A percentile compares a stretch with the other conserved stretches of the same genome.
Conservation (phyloP, 441 rosid genomes). For the Euphorbia celastroides region DNA sequence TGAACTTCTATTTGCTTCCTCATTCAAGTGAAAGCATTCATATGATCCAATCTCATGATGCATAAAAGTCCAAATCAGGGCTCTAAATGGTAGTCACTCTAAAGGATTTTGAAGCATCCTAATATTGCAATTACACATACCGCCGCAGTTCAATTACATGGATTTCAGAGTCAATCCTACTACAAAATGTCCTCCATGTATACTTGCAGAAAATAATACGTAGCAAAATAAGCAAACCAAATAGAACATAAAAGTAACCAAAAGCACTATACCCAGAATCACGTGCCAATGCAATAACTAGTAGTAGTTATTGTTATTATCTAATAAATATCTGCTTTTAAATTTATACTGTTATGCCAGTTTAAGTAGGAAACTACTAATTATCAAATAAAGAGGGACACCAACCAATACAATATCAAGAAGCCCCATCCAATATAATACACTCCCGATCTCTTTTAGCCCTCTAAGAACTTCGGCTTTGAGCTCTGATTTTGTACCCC, state of each 20-base stretch:
- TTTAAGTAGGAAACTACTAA: neutral
- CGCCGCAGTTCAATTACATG: too few relatives aligned
- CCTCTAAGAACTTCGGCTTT: slow-evolving; percentile 91
- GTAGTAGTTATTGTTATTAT: neutral
- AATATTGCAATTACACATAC: too few relatives aligned
- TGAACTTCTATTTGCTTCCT: neutral
- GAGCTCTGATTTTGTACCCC: slow-evolving; percentile 90
- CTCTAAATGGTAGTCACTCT: too few relatives aligned
- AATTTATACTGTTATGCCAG: neutral
- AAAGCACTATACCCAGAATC: neutral
- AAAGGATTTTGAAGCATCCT: too few relatives aligned
- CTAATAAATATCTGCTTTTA: slow-evolving; percentile 2
- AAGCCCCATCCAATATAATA: slow-evolving; percentile 92
- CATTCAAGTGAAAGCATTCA: neutral
- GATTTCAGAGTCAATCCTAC: neutral
- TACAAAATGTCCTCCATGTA: slow-evolving; percentile 5
- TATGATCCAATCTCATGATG: neutral
- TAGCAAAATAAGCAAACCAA: neutral
- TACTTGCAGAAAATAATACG: slow-evolving; percentile 3
- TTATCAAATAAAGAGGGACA: slow-evolving; percentile 23
- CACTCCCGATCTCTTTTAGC: slow-evolving; percentile 96
- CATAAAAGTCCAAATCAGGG: neutral
- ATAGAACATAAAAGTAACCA: neutral
- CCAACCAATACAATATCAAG: slow-evolving; percentile 94
- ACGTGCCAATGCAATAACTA: neutral